phyloP scores from a whole-genome alignment of 1,284 basidiomycete species.

The Filobasidium uniguttulatum region DNA sequence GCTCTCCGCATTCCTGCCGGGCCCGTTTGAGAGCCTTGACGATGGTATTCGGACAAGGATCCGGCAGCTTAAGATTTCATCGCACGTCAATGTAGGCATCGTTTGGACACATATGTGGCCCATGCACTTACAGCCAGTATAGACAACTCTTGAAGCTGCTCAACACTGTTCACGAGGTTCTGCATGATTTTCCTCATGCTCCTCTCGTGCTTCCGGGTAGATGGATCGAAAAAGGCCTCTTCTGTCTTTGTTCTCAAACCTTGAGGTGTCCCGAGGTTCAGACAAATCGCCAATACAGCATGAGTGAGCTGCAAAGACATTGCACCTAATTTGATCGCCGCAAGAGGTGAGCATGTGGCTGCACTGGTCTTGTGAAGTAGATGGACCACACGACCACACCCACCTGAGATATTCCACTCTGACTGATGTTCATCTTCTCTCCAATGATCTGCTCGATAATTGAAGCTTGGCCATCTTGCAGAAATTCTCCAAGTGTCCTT shows the following conservation, averaged over 20 bases:
- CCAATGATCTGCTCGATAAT: too few species aligned
- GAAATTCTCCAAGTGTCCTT: too few species aligned
- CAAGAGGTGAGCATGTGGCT: too few species aligned
- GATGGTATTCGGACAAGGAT: constrained; percentile 11
- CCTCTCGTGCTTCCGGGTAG: constrained; percentile 14
- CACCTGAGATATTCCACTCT: too few species aligned
- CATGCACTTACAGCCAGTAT: constrained; percentile 4
- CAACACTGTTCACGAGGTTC: constrained; percentile 6
- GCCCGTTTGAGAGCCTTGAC: constrained; percentile 5
- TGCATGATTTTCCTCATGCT: constrained; percentile 14
- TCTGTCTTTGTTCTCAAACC: constrained; percentile 4
- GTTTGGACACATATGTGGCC: neutral
- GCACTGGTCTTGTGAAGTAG: too few species aligned
- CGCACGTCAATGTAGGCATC: neutral
- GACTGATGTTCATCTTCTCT: too few species aligned
- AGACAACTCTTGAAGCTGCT: constrained; percentile 9
- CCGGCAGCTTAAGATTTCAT: constrained; percentile 10
- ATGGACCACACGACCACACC: too few species aligned
- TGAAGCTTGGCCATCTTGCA: too few species aligned
- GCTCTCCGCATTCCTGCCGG: constrained; percentile 3
- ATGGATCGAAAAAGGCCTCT: constrained; percentile 14
- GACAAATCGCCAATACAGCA: constrained; percentile 12
- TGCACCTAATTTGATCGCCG: neutral
- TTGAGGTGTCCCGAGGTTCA: constrained; percentile 12
- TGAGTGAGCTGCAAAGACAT: constrained; percentile 5